These are phyloP conservation scores for Symbiodinium pilosum DNA, from an alignment of 73 alveolate species.

Conservation along the genomic window DNA sequence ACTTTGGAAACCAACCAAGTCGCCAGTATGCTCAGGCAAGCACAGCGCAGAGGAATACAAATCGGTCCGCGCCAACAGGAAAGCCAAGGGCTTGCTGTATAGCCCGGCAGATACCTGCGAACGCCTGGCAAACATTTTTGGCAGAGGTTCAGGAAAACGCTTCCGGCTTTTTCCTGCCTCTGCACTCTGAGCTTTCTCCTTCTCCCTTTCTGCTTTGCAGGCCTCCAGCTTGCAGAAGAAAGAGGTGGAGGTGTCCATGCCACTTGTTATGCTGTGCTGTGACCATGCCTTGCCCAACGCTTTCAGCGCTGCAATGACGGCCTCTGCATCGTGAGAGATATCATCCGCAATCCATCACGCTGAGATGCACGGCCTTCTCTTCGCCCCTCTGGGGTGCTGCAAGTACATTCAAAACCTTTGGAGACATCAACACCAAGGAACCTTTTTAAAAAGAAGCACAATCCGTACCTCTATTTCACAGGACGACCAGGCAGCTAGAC, in stretches of 20 bases:
- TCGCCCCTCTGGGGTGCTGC: constrained; percentile 62
- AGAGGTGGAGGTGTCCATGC: neutral
- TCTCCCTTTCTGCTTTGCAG: neutral
- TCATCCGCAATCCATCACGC: too few species aligned
- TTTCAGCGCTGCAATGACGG: constrained; percentile 56
- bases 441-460: too few species aligned
- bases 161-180: too few species aligned
- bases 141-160: too few species aligned
- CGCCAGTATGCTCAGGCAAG: neutral
- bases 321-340: neutral
- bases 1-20: too few species aligned
- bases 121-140: too few species aligned
- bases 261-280: too few species aligned
- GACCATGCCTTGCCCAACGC: constrained; percentile 55
- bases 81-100: constrained; percentile 67
- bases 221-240: neutral
- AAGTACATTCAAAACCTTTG: constrained; percentile 20
- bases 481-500: constrained; percentile 5
- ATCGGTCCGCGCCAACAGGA: constrained; percentile 70
- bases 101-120: constrained; percentile 75
- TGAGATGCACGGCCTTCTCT: constrained; percentile 29
- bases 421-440: too few species aligned
- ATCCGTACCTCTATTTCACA: constrained; percentile 28
- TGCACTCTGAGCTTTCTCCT: neutral
- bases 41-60: constrained; percentile 52